Evolutionary conservation across 2,329 filamentous ascomycete species (phyloP).

Genomic region (Phoma sp.): DNA sequence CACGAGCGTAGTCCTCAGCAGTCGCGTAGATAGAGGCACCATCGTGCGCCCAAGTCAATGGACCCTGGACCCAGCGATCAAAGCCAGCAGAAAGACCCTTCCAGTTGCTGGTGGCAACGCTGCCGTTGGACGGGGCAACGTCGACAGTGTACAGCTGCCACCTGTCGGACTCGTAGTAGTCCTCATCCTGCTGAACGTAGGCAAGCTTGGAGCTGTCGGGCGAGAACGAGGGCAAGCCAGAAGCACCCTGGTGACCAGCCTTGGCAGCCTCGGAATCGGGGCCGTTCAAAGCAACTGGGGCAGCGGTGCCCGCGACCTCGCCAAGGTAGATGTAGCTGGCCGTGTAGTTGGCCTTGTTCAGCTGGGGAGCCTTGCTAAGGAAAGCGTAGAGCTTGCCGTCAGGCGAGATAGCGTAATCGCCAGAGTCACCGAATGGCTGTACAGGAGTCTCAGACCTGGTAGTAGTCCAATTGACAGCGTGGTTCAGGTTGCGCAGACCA

Average conservation of each 20-base stretch:
- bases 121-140: constrained; percentile 27
- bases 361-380: constrained; percentile 74
- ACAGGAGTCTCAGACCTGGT: constrained; percentile 70
- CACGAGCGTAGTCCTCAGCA: constrained; percentile 44
- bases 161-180: constrained; percentile 80
- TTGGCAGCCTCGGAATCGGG: constrained; percentile 33
- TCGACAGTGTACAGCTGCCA: constrained; percentile 55
- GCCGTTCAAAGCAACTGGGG: constrained; percentile 42
- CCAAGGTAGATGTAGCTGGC: constrained; percentile 82
- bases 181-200: constrained; percentile 75
- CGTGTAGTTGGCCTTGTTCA: constrained; percentile 76
- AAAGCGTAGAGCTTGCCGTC: constrained; percentile 68
- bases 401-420: constrained; percentile 76
- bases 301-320: constrained; percentile 65
- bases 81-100: constrained; percentile 37
- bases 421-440: constrained; percentile 76
- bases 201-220: constrained; percentile 72
- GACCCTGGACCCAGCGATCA: constrained; percentile 39
- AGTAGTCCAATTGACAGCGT: constrained; percentile 64
- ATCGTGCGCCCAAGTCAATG: constrained; percentile 42
- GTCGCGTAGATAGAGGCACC: constrained; percentile 40
- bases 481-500: constrained; percentile 61
- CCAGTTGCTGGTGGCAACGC: constrained; percentile 39
- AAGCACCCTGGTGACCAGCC: constrained; percentile 67
- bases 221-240: constrained; percentile 74